Evolutionary conservation across 2,329 filamentous ascomycete species (phyloP), one percentile per base, ranked within the genome.

Genomic region (Fusarium sarcochroum): DNA sequence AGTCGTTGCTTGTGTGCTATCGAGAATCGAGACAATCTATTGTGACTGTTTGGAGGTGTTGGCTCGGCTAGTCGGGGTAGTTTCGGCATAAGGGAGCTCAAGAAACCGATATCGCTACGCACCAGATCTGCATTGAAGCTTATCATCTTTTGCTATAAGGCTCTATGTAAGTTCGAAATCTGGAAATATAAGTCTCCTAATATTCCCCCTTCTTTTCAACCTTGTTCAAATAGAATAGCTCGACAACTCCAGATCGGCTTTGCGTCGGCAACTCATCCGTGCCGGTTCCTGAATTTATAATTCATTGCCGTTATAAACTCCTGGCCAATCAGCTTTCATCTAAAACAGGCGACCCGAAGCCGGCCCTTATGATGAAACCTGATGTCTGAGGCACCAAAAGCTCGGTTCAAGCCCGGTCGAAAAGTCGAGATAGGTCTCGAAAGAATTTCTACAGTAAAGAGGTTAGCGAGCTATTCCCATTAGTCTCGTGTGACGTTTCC

Each of bases 331-430:
- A 48, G 47, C 54, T 38, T 57, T 20, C 44, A 17, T 47, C 23
- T 40, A 69, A 65, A 63, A 21, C 48, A 42, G 38, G 45, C 44
- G 44, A 59, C 48, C 70, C 69, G 70, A 65, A 65, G 62, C 65
- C 71, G 71, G 76, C 63, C 38, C 40, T 71, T 71, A 76, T 76
- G 74, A 76, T 73, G 71, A 71, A 63, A 67, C 67, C 73, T 68
- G 69, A 57, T 73, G 75, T 70, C 72, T 75, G 63, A 76, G 72
- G 72, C 70, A 72, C 34, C 70, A 63, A 57, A 9, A 30, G 27
- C 27, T 30, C 27, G 27, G 27, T 10, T 30, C 27, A 30, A 30
- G 27, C 27, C 27, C 45, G 50, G 52, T 44, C 58, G 72, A 74
- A 74, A 73, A 72, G 55, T 69, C 61, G 60, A 71, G 70, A 77